Evolutionary conservation across 257 asterid species (phyloP), one percentile per base, ranked within the genome.

Genomic region (Nicotiana knightiana): DNA sequence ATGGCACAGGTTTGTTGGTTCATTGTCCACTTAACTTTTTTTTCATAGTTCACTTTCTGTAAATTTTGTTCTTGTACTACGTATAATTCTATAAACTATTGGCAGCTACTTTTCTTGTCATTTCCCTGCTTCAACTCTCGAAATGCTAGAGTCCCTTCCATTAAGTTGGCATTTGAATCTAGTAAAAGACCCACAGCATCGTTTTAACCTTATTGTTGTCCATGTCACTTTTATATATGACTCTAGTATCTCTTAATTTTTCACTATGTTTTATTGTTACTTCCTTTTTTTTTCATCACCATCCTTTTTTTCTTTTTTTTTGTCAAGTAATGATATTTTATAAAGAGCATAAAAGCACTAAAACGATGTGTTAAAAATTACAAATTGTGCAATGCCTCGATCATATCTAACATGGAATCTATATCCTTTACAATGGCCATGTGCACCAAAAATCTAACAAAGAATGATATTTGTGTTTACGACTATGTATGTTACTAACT

Each of bases 1-100:
- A 88, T 96, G 99, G 83, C 94, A 11, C 98, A 96, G 98, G 98
- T 92, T 57, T 78, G 87, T 80, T 13, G 48, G 18, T 55, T 67
- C 48, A n/a, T 62, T 28, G n/a, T 6, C 61, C 17, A n/a, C 46
- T 73, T 46, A 24, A 15, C 7, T 21, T 24, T n/a, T 5, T 43
- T 21, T 71, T 71, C 39, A 24, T 57, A 46, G 61, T 48, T 12
- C 0, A 6, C 35, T 71, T 71, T 71, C 61, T 46, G 61, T 48
- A 13, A 15, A 0, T 26, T 0, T 57, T 18, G 63, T 57, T 48
- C 62, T 73, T 73, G 62, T 73, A 73, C 24, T 46, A 21, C 24
- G 24, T 21, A 0, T 3, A 48, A 24, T 24, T 0, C 0, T 46
- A 43, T 24, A 13, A 71, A 24, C 61, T 46, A 48, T 71, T 48